Conservation (phyloP, 1,284 basidiomycete species). For the Ustilago sp. region DNA sequence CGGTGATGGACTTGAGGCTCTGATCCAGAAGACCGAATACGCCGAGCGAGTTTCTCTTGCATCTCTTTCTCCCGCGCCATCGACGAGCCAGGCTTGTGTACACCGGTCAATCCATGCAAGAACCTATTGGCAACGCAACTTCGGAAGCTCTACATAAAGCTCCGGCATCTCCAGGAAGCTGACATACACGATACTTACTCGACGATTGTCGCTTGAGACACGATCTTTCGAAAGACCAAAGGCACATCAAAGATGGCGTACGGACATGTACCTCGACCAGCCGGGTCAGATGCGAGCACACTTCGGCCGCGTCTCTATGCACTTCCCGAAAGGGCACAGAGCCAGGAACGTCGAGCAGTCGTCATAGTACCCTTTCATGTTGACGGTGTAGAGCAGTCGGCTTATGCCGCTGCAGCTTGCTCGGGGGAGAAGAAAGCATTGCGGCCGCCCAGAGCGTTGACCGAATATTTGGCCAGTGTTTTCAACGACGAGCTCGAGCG, state of each 20-base stretch:
- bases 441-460: slow-evolving; percentile 20
- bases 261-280: slow-evolving; percentile 52
- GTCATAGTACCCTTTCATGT: slow-evolving; percentile 46
- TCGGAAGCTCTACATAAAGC: not conserved
- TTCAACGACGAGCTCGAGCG: slow-evolving; percentile 57
- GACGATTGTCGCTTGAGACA: not conserved
- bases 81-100: not conserved
- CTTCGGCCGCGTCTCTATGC: slow-evolving; percentile 49
- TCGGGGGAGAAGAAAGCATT: slow-evolving; percentile 7
- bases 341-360: slow-evolving; percentile 29
- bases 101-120: not conserved
- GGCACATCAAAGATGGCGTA: slow-evolving; percentile 44
- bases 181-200: too few relatives aligned
- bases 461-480: slow-evolving; percentile 39
- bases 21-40: slow-evolving; percentile 22
- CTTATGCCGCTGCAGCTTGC: not conserved
- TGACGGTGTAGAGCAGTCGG: slow-evolving; percentile 23
- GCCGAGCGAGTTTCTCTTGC: slow-evolving; percentile 18
- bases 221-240: not conserved
- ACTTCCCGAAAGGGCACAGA: slow-evolving; percentile 35
- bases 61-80: not conserved
- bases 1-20: not conserved
- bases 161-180: not conserved
- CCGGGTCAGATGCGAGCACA: slow-evolving; percentile 36
- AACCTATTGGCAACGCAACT: not conserved